Conservation (phyloP, 768 basidiomycete genomes). For the Gyrodon lividus region DNA sequence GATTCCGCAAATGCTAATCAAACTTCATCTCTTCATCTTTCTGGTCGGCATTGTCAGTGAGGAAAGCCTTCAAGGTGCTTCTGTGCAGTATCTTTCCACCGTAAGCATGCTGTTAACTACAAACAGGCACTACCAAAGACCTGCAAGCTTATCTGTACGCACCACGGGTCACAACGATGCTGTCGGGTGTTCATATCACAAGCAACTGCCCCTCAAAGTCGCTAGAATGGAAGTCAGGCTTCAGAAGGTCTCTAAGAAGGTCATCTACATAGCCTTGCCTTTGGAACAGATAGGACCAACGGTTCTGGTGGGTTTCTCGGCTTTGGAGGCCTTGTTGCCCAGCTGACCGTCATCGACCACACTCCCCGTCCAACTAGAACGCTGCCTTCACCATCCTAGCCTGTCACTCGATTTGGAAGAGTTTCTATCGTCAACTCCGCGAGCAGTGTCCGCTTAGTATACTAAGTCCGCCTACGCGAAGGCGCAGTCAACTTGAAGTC, state of each 20-base stretch:
- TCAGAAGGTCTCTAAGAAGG: background rate
- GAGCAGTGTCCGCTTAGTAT: conserved; percentile 23
- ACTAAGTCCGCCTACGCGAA: conserved; percentile 33
- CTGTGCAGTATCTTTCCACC: background rate
- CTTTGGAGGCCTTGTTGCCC: background rate
- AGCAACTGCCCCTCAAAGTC: background rate
- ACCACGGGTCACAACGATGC: background rate
- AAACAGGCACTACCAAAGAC: background rate
- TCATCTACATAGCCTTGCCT: background rate
- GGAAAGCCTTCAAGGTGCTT: background rate
- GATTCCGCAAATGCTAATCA: background rate
- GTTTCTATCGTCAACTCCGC: conserved; percentile 28
- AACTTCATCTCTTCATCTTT: background rate
- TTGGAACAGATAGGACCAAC: background rate
- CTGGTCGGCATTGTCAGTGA: background rate
- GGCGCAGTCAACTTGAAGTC: conserved; percentile 12
- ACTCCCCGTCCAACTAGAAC: background rate
- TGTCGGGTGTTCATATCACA: background rate
- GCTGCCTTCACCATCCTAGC: conserved; percentile 11
- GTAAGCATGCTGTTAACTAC: background rate
- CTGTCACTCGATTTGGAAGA: conserved; percentile 31
- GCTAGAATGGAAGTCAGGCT: conserved; percentile 4
- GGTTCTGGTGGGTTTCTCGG: too few relatives aligned
- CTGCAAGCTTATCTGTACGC: background rate
- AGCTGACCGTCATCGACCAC: background rate